Evolutionary conservation across 176 grass and related monocot genomes (phyloP), one percentile per base, ranked within the genome.

Genomic region (Ensete glaucum): DNA sequence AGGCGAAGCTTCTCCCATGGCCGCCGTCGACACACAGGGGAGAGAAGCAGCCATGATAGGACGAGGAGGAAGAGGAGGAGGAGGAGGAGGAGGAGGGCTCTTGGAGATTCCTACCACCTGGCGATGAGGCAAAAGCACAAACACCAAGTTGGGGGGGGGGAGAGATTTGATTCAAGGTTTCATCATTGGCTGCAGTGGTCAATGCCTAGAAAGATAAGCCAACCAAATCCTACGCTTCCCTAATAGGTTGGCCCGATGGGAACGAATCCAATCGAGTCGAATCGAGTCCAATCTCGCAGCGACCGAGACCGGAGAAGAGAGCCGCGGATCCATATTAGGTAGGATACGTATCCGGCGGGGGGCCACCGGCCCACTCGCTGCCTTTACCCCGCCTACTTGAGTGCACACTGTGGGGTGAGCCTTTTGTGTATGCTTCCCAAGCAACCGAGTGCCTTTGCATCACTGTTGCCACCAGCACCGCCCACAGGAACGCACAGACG

Each of bases 141-240:
- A 19, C 57, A 7, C 57, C n/a, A n/a, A 60, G 7, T 60, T 2
- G 3, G 57, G 22, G 22, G 0, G 22, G 22, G 22, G 22, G 22
- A 17, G n/a, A 4, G 57, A 60, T 60, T 60, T 60, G 6, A 26
- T 53, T 22, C 65, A 0, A 81, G 16, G 60, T 53, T 15, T 80
- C 10, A 73, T 73, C 50, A 73, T 77, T 12, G 55, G 27, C 53
- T 48, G 48, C 58, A 52, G 25, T 77, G 64, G 83, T 85, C 87
- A 89, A 83, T 77, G 64, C 80, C 69, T 85, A 89, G 27, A 77
- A 78, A 82, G 57, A 71, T 79, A 80, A 80, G 71, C 71, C 52
- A 78, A 76, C 77, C 81, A 79, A 81, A 79, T 78, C 75, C 8
- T 75, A 69, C 9, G 50, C 34, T 43, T 75, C 75, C 75, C 75